These are phyloP conservation scores for Straminergon stramineum DNA, from an alignment of 225 moss, liverwort and hornwort species.

Conservation along the genomic window DNA sequence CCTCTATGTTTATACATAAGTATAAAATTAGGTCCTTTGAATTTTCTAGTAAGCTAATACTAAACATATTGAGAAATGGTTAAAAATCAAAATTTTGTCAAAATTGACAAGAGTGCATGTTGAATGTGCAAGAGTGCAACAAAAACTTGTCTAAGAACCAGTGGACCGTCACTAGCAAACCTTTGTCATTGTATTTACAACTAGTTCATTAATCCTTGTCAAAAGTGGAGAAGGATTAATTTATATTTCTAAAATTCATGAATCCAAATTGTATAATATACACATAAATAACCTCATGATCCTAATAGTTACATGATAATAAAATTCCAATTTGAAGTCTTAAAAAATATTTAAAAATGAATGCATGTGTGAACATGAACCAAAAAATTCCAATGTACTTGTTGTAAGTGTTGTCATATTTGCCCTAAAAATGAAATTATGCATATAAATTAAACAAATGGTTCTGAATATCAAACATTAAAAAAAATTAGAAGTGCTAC, in stretches of 20 bases:
- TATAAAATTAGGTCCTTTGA: background rate
- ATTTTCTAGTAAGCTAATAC: background rate
- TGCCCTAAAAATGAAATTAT: background rate
- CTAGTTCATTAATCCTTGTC: background rate
- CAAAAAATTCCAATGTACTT: background rate
- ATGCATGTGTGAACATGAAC: background rate
- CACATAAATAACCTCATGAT: background rate
- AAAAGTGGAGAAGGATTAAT: background rate
- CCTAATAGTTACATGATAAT: background rate
- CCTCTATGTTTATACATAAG: background rate
- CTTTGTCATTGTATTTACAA: no score
- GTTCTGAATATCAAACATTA: background rate
- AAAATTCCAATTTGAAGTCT: background rate
- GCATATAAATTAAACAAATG: background rate
- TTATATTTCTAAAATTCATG: background rate
- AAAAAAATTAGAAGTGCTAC: background rate
- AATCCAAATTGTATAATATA: background rate
- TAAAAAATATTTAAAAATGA: background rate
- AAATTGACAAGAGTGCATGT: no score
- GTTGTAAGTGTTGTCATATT: background rate
- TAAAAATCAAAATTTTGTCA: background rate
- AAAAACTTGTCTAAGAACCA: background rate
- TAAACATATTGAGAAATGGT: background rate
- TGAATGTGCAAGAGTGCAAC: background rate
- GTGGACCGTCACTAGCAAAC: no score